Conservation (phyloP, 2,329 filamentous ascomycete species). For the Sporothrix pseudoabietina region DNA sequence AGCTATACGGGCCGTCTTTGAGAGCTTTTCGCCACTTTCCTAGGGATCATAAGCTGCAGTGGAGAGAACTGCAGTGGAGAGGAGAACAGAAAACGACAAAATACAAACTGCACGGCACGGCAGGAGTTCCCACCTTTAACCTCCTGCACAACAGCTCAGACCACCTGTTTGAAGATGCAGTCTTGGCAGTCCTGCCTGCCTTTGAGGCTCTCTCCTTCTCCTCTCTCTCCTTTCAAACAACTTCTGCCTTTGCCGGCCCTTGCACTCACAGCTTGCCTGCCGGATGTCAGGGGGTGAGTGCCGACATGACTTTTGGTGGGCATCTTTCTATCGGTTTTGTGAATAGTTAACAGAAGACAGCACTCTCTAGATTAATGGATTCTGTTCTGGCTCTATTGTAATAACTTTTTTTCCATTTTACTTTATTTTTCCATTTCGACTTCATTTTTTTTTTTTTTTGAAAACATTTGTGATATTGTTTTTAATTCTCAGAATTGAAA, state of each 20-base stretch:
- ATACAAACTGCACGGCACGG: background rate
- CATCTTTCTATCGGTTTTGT: background rate
- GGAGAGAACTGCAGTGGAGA: background rate
- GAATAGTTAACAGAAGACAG: background rate
- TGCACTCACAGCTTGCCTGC: background rate
- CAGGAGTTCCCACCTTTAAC: too few relatives aligned
- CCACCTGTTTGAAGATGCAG: background rate
- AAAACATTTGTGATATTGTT: too few relatives aligned
- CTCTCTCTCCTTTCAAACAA: background rate
- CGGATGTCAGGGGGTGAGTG: background rate
- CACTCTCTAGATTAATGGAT: background rate
- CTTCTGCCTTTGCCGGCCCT: too few relatives aligned
- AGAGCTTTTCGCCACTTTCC: background rate
- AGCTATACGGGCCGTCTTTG: slow-evolving; percentile 33
- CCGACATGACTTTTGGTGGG: background rate
- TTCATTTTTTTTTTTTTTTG: too few relatives aligned
- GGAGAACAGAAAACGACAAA: background rate
- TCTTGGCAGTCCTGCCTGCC: background rate
- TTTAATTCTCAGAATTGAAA: too few relatives aligned
- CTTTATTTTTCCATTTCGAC: too few relatives aligned
- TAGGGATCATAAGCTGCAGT: background rate
- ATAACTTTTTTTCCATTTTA: background rate
- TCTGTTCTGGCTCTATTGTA: background rate
- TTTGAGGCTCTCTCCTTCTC: background rate
- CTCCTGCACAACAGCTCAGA: background rate